Conservation (phyloP, 2,329 filamentous ascomycete species). For the Trichoderma aggressivum region DNA sequence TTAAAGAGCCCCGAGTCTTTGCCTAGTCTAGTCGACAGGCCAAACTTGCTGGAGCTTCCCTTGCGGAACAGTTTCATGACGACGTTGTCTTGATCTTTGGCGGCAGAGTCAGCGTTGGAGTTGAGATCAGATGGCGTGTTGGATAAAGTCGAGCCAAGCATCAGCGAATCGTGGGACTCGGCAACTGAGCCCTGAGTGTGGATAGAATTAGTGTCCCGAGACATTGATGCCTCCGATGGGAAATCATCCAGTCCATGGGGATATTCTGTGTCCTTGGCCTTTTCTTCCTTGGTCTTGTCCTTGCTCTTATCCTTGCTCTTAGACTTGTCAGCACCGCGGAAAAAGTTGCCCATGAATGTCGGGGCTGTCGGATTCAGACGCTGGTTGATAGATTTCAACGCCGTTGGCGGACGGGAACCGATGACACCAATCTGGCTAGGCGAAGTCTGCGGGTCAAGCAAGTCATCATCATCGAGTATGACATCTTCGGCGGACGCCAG, state of each 20-base stretch:
- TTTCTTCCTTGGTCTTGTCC: constrained; percentile 34
- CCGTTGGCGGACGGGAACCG: constrained; percentile 65
- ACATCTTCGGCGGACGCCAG: constrained; percentile 63
- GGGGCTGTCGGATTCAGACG: constrained; percentile 85
- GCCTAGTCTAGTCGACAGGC: constrained; percentile 53
- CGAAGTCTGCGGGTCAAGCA: constrained; percentile 50
- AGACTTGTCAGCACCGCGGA: constrained; percentile 40
- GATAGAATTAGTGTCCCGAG: constrained; percentile 55
- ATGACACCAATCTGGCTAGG: constrained; percentile 67
- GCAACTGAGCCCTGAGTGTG: constrained; percentile 57
- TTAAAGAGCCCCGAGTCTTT: constrained; percentile 57
- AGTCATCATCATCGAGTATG: constrained; percentile 57
- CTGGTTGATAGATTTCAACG: constrained; percentile 48
- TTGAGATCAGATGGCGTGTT: constrained; percentile 56
- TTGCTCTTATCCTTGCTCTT: constrained; percentile 32
- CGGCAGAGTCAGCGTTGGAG: constrained; percentile 35
- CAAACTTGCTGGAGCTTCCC: constrained; percentile 64
- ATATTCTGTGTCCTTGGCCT: constrained; percentile 38
- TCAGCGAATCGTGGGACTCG: constrained; percentile 58
- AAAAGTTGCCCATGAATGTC: constrained; percentile 75
- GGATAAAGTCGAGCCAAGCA: constrained; percentile 53
- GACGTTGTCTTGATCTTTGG: constrained; percentile 55
- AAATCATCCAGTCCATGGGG: constrained; percentile 44
- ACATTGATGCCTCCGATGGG: constrained; percentile 51
- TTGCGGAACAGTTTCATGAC: constrained; percentile 62